phyloP scores from a whole-genome alignment of 495 filamentous ascomycete genomes.

The Lentithecium fluviatile region DNA sequence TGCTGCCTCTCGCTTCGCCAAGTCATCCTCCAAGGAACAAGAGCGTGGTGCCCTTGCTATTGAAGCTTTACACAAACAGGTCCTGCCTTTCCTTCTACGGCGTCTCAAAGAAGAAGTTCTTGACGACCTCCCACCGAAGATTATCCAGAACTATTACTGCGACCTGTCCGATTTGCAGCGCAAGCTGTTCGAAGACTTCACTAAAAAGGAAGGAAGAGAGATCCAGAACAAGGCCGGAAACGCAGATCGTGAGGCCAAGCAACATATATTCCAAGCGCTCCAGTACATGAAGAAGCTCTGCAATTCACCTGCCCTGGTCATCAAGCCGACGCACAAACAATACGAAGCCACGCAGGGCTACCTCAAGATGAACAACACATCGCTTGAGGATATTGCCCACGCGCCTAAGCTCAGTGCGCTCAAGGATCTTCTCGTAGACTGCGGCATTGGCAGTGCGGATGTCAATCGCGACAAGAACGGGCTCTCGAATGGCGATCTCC shows the following conservation, averaged over 20 bases:
- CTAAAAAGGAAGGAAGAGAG: constrained; percentile 83
- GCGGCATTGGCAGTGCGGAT: constrained; percentile 79
- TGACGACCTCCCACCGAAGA: constrained; percentile 95
- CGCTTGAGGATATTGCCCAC: constrained; percentile 78
- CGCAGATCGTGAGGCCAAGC: constrained; percentile 84
- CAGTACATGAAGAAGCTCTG: constrained; percentile 99
- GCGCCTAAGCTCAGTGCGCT: constrained; percentile 91
- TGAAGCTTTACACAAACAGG: constrained; percentile 96
- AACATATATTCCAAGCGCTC: constrained; percentile 97
- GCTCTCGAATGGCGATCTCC: constrained; percentile 49
- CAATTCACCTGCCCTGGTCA: constrained; percentile 92
- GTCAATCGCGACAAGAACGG: constrained; percentile 44
- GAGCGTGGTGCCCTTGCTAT: constrained; percentile 95
- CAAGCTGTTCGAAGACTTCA: constrained; percentile 94
- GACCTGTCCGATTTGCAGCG: constrained; percentile 94
- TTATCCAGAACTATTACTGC: constrained; percentile 99
- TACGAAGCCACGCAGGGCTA: constrained; percentile 79
- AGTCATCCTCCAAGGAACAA: constrained; percentile 97
- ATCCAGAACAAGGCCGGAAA: constrained; percentile 74
- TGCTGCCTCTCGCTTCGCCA: constrained; percentile 87
- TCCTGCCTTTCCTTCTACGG: constrained; percentile 92
- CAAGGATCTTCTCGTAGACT: constrained; percentile 86
- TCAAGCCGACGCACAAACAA: constrained; percentile 89
- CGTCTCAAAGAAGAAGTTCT: constrained; percentile 97
- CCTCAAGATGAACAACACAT: constrained; percentile 66